Base-by-base conservation (phyloP, 1,284 basidiomycete genomes). In the Ganoderma resinaceum region DNA sequence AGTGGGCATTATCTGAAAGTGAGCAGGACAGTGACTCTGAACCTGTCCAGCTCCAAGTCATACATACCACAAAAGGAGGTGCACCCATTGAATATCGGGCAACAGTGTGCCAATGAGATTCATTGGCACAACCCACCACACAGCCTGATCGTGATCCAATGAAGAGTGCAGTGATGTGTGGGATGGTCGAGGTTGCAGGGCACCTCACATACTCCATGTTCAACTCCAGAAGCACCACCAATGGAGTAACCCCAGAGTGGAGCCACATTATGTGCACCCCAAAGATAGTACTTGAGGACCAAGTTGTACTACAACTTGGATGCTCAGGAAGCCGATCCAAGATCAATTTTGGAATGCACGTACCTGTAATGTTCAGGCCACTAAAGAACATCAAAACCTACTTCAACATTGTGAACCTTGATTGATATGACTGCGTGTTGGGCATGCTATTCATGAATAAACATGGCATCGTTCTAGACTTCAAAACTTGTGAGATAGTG, bases 371-470 rank as follows among this genome's bases (percentile, higher is more conserved):
- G 1, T 0, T 46, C 3, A 42, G 60, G 9, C 23, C 23, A 20
- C 3, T 61, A 2, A 23, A 5, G 23, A 29, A 20, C 4, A 14
- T 29, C 2, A 26, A 26, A 1, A 61, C 40, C 18, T 77, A 78
- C 60, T 73, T 80, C 29, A 78, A 81, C 60, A 67, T 80, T 0
- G 75, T 75, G 0, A 80, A 81, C 65, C 31, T 81, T 0, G 79
- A 80, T 59, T 63, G 72, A 0, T 81, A 81, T 64, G 78, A 81
- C 58, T 59, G 72, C 0, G 73, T 82, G 1, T 66, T 81, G 0
- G 80, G 80, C 2, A 77, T 77, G 0, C 75, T 75, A 4, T 80
- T 78, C 70, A 72, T 80, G 62, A 38, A 59, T 7, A 49, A 71
- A 49, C 64, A 76, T 58, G 66, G 73, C 3, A 72, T 79, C 1